Conservation (phyloP, 441 rosid species). For the Viola pubescens region DNA sequence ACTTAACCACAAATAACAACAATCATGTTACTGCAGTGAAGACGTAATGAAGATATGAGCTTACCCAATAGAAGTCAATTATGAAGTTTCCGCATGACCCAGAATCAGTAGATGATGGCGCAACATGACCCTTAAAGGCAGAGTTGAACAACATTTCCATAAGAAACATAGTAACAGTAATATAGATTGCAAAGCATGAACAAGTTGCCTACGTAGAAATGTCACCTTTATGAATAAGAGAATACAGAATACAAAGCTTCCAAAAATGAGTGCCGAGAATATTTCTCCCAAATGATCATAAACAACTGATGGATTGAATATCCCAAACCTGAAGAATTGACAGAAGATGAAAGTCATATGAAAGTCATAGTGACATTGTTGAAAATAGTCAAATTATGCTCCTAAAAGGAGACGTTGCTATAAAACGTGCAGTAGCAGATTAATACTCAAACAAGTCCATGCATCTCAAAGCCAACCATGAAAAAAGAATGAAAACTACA, state of each 20-base stretch:
- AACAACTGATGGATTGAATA: slow-evolving; percentile 78
- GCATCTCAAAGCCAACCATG: too few relatives aligned
- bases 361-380: too few relatives aligned
- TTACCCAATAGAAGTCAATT: slow-evolving; percentile 97
- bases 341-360: slow-evolving; percentile 3
- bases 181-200: neutral
- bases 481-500: too few relatives aligned
- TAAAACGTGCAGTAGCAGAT: too few relatives aligned
- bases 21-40: slow-evolving; percentile 8
- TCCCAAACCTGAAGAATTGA: slow-evolving; percentile 68
- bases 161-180: slow-evolving; percentile 15
- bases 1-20: neutral
- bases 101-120: slow-evolving; percentile 89
- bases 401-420: too few relatives aligned
- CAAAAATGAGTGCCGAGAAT: slow-evolving; percentile 79
- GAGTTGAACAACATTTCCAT: slow-evolving; percentile 14
- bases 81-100: slow-evolving; percentile 90
- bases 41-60: slow-evolving; percentile 19
- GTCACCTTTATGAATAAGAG: slow-evolving; percentile 81
- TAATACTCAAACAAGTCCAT: too few relatives aligned
- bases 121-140: slow-evolving; percentile 66
- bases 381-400: too few relatives aligned
- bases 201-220: slow-evolving; percentile 4
- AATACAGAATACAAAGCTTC: slow-evolving; percentile 83
- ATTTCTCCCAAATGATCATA: slow-evolving; percentile 96